Evolutionary conservation across 116 monocot genomes (phyloP), one percentile per base, ranked within the genome.

Genomic region (Zostera marina): DNA sequence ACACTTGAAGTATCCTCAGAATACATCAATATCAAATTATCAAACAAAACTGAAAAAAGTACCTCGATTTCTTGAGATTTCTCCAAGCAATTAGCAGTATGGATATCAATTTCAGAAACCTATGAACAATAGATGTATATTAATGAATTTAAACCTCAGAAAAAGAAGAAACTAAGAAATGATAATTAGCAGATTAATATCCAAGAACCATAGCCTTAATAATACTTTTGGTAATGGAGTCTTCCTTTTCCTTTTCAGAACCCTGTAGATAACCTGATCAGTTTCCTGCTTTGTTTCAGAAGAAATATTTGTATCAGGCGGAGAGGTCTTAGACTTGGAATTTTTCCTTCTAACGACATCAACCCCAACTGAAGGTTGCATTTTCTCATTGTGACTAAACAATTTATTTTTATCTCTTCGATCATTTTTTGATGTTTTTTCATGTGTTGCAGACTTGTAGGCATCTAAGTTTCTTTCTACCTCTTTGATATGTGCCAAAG

Each of bases 401-500:
- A 42, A 22, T 78, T 73, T 89, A 44, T 44, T 51, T 59, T 62
- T 79, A 24, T 77, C 88, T 60, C 46, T 72, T 24, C 63, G 64
- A 65, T 59, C 43, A 63, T 53, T 74, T 15, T 58, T 53, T 16
- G 73, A 75, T 9, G 70, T 54, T 45, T 70, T 69, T 67, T 77
- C 82, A 68, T 73, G 61, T 26, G 73, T 23, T 53, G 5, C 47
- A 56, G 66, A 70, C 62, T 81, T 81, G 52, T 76, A 77, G 61
- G 69, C 79, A 73, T 77, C 68, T 60, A 55, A 38, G 44, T 63
- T 68, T 62, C 32, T 71, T 42, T 77, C 71, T 47, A 85, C 98
- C 51, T 98, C 98, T 69, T 86, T 98, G 63, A 74, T 66, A 60
- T 89, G 90, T 15, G 76, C 71, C 25, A 83, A 98, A 60, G 89